Evolutionary conservation across 2,329 filamentous ascomycete species (phyloP).

Genomic region (Sporothrix humicola): DNA sequence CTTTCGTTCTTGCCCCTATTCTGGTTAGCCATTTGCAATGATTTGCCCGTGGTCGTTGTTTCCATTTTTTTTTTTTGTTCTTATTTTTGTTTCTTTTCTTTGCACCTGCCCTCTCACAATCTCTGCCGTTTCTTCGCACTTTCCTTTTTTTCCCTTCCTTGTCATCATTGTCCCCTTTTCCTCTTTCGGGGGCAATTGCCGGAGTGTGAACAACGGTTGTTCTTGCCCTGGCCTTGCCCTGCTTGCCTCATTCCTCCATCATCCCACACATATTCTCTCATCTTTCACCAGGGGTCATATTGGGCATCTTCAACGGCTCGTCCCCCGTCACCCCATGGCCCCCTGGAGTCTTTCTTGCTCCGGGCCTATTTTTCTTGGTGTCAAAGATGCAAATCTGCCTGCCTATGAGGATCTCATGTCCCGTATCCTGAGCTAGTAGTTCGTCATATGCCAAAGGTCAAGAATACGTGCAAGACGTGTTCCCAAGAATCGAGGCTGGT

Average conservation of each 20-base stretch:
- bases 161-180: constrained; percentile 1
- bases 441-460: too few species aligned
- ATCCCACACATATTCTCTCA: not conserved
- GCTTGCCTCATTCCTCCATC: not conserved
- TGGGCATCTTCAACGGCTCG: constrained; percentile 7
- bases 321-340: not conserved
- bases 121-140: not conserved
- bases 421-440: not conserved
- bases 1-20: constrained; percentile 20
- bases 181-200: constrained; percentile 16
- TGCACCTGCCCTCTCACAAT: not conserved
- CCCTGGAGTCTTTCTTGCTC: not conserved
- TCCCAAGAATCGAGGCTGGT: not conserved
- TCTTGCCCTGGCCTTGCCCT: not conserved
- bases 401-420: too few species aligned
- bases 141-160: not conserved
- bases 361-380: not conserved
- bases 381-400: constrained; percentile 26
- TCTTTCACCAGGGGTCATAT: not conserved
- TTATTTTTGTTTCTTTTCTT: too few species aligned
- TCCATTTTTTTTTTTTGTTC: not conserved
- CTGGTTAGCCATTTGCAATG: constrained; percentile 1
- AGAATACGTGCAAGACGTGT: too few species aligned
- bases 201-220: not conserved
- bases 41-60: not conserved